Conservation (phyloP, 2,329 filamentous ascomycete genomes). For the Pseudocercospora fuligena region DNA sequence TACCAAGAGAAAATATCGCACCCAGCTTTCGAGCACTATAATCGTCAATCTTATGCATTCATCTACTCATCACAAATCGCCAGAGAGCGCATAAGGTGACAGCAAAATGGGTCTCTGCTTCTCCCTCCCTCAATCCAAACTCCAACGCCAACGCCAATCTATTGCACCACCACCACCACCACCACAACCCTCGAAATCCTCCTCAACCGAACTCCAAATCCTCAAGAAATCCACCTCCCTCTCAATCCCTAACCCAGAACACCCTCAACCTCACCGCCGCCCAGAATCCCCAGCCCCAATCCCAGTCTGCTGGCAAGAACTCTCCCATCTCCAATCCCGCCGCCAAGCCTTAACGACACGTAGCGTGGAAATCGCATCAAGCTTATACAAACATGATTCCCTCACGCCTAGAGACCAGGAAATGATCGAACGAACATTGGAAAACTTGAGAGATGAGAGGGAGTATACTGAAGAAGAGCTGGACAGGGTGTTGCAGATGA, state of each 20-base stretch:
- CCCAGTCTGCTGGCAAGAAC: neutral
- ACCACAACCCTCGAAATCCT: neutral
- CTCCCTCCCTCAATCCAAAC: neutral
- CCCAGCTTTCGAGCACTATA: neutral
- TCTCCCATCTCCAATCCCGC: neutral
- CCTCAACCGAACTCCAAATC: too few species aligned
- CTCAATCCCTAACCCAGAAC: neutral
- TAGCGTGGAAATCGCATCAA: too few species aligned
- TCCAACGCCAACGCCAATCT: neutral
- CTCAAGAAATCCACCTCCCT: too few species aligned
- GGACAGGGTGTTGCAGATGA: too few species aligned
- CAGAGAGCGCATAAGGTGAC: too few species aligned
- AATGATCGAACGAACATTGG: too few species aligned
- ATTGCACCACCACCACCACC: neutral
- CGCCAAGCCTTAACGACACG: too few species aligned
- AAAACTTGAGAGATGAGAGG: too few species aligned
- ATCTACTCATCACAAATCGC: neutral
- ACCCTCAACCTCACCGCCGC: neutral
- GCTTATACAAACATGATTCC: too few species aligned
- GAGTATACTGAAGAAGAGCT: too few species aligned
- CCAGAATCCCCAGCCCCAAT: neutral
- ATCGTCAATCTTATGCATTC: neutral
- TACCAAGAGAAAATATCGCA: too few species aligned
- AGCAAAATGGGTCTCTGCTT: neutral
- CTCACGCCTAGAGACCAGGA: too few species aligned